These are phyloP conservation scores for Glebionis coronaria DNA, from an alignment of 129 eudicot species.

Conservation along the genomic window DNA sequence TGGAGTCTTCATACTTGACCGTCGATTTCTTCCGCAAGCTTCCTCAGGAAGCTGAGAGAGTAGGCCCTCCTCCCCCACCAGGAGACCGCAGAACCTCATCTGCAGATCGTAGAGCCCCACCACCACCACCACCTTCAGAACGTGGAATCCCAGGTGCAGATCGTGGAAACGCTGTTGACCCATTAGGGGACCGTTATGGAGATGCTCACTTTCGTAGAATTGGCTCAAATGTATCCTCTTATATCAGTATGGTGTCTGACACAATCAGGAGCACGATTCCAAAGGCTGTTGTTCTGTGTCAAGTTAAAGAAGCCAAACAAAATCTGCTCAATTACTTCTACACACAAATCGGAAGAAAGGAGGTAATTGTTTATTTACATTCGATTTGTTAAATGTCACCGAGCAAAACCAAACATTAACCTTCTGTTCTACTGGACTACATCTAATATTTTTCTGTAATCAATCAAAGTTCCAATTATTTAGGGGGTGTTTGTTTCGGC, in stretches of 20 bases:
- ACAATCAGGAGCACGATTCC: slow-evolving; percentile 52
- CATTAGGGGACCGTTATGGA: slow-evolving; percentile 43
- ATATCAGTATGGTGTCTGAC: slow-evolving; percentile 54
- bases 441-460: too few species aligned
- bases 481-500: too few species aligned
- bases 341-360: slow-evolving; percentile 52
- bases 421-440: too few species aligned
- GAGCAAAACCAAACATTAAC: too few species aligned
- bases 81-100: slow-evolving; percentile 36
- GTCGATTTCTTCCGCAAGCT: slow-evolving; percentile 67
- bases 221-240: slow-evolving; percentile 59
- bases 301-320: slow-evolving; percentile 67
- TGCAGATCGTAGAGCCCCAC: slow-evolving; percentile 37
- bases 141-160: slow-evolving; percentile 28
- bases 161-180: slow-evolving; percentile 36
- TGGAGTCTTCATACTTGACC: slow-evolving; percentile 62
- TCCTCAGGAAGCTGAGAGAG: slow-evolving; percentile 52
- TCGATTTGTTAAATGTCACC: too few species aligned
- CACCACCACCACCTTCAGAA: slow-evolving; percentile 12
- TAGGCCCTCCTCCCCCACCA: slow-evolving; percentile 35
- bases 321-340: slow-evolving; percentile 55
- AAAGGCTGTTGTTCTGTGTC: slow-evolving; percentile 60
- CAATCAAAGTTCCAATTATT: too few species aligned
- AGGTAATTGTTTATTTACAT: slow-evolving; percentile 35
- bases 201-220: slow-evolving; percentile 59